These are phyloP conservation scores for Penicillium ucsense DNA, from an alignment of 495 filamentous ascomycete species.

Conservation along the genomic window DNA sequence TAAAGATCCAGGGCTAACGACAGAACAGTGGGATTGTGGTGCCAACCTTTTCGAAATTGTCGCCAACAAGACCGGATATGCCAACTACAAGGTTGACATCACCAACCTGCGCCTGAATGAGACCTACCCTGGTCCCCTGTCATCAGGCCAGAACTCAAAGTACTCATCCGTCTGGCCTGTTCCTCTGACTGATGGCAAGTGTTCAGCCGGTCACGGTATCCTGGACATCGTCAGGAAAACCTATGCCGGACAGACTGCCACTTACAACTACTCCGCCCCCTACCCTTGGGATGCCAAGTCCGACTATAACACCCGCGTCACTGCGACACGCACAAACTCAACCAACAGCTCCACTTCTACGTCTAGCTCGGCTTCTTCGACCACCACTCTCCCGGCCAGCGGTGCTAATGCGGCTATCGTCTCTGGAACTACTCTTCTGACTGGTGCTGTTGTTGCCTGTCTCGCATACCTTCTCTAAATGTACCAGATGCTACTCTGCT, in stretches of 20 bases:
- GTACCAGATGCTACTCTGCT: neutral
- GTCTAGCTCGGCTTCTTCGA: neutral
- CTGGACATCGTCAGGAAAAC: conserved; percentile 30
- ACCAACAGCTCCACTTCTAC: neutral
- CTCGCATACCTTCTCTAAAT: conserved; percentile 6
- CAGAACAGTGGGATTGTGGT: conserved; percentile 43
- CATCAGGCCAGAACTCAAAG: conserved; percentile 18
- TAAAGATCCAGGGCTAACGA: neutral
- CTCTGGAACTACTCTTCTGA: conserved; percentile 1
- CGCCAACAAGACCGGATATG: conserved; percentile 48
- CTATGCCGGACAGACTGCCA: conserved; percentile 17
- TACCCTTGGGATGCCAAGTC: conserved; percentile 13
- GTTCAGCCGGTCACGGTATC: conserved; percentile 36
- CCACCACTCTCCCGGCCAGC: neutral
- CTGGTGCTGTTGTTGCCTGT: conserved; percentile 8
- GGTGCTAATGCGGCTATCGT: conserved; percentile 1
- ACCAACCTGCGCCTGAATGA: conserved; percentile 34
- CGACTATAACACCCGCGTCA: conserved; percentile 20
- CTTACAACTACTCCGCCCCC: conserved; percentile 34
- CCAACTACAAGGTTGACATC: conserved; percentile 39
- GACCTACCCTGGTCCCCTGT: conserved; percentile 37
- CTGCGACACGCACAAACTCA: conserved; percentile 17
- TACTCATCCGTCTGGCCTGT: conserved; percentile 31
- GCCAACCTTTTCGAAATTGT: conserved; percentile 58
- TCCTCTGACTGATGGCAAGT: conserved; percentile 29